Base-by-base conservation (phyloP, 306 rosid genomes). In the Fragaria vesca region DNA sequence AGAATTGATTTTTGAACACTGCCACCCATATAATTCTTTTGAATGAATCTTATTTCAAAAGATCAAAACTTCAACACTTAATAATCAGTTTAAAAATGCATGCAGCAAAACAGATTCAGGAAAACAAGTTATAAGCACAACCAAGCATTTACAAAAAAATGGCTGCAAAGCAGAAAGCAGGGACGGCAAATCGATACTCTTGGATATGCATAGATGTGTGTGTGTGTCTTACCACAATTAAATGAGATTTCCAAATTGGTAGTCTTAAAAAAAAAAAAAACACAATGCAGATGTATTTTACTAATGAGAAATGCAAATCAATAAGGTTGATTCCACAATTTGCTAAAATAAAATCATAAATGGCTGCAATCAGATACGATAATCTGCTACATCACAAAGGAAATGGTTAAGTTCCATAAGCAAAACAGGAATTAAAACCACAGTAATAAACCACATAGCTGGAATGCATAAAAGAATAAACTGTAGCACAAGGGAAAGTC, bases 361-460 rank as follows among this genome's bases (percentile, higher is more conserved):
- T 81, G 43, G 86, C 90, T 86, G 97, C 84, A 85, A 83, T 83
- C 73, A 87, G 85, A 86, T 79, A 80, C 81, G 80, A 78, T 58
- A 80, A 82, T 85, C 79, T 81, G 86, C 89, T 80, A 67, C 63
- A 85, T 32, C 76, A 79, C 71, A 71, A 76, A 79, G 38, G 47
- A 43, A 68, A 50, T 60, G 61, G 74, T 73, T 55, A 79, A 77
- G 81, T 66, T 74, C 48, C 79, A 68, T 75, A 70, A 80, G 78
- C 76, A 71, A 63, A 79, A 60, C 9, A 5, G 70, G 61, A 72
- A 79, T 75, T 78, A 54, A 82, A 86, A 81, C 80, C 76, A 79
- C 40, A 80, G 89, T 57, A 60, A 68, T 83, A 75, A 62, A 79
- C 79, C 61, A 84, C 84, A 81, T 55, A 58, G 73, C 57, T 55